A percentile compares a stretch with the other conserved stretches of the same genome.
These are phyloP conservation scores for Pneumocystis wakefieldiae DNA, from an alignment of 1,139 yeast genomes.

Conservation along the genomic window DNA sequence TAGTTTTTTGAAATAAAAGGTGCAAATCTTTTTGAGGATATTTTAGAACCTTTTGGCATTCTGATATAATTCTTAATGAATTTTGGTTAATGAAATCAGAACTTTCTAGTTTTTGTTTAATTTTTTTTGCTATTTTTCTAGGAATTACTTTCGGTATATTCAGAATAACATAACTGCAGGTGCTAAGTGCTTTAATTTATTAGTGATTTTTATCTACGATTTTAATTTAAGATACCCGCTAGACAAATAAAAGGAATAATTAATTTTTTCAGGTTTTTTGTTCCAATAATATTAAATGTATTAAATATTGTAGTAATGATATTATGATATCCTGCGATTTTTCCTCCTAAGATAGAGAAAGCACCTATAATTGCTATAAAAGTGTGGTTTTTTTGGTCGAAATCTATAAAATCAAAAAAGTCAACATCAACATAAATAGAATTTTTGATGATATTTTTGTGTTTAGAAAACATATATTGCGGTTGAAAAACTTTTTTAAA, in stretches of 20 bases:
- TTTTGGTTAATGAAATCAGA: background rate
- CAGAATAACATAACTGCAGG: background rate
- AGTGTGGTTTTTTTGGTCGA: slow-evolving; percentile 15
- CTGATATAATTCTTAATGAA: background rate
- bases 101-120: background rate
- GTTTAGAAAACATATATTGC: slow-evolving; percentile 28
- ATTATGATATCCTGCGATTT: background rate
- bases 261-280: slow-evolving; percentile 14
- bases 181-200: background rate
- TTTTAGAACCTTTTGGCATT: background rate
- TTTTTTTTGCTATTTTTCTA: background rate
- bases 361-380: background rate
- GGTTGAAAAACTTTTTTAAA: slow-evolving; percentile 49
- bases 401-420: slow-evolving; percentile 56
- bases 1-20: background rate
- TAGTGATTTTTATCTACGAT: background rate
- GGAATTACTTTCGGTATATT: background rate
- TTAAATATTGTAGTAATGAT: slow-evolving; percentile 5
- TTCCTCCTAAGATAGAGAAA: background rate
- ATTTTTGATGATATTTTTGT: slow-evolving; percentile 32
- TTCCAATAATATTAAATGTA: slow-evolving; percentile 14
- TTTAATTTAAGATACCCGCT: background rate
- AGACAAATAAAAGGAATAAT: slow-evolving; percentile 11
- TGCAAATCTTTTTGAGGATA: background rate
- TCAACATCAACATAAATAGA: slow-evolving; percentile 45